Percentiles rank a stretch among this genome's conserved stretches.
These are phyloP conservation scores for Lactarius deliciosus DNA, from an alignment of 768 basidiomycete species.

Conservation along the genomic window DNA sequence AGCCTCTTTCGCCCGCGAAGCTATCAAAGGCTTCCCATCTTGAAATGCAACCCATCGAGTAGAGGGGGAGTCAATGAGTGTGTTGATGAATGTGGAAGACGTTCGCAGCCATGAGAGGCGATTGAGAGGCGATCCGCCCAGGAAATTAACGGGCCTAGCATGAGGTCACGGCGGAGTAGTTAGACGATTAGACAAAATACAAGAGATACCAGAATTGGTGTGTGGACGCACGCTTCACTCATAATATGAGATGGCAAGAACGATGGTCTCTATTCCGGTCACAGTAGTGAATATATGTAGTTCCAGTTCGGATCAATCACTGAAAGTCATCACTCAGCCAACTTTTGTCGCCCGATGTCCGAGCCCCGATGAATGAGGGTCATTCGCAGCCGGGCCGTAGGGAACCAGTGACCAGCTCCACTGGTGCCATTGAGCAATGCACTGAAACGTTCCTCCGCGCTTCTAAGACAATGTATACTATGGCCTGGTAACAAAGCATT, in stretches of 20 bases:
- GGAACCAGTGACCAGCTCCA: slow-evolving; percentile 7
- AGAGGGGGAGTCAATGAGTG: slow-evolving; percentile 55
- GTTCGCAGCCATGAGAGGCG: slow-evolving; percentile 79
- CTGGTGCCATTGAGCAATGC: neutral
- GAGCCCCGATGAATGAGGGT: slow-evolving; percentile 3
- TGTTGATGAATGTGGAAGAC: slow-evolving; percentile 73
- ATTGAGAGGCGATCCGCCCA: slow-evolving; percentile 69
- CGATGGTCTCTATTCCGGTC: neutral
- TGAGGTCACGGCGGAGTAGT: slow-evolving; percentile 17
- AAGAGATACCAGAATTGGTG: slow-evolving; percentile 15
- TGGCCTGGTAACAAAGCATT: neutral
- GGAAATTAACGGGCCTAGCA: slow-evolving; percentile 48
- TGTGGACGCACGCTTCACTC: slow-evolving; percentile 26
- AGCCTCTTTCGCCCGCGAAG: slow-evolving; percentile 37
- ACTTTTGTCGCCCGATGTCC: neutral
- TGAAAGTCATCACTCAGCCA: slow-evolving; percentile 10
- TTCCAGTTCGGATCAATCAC: neutral
- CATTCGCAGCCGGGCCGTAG: slow-evolving; percentile 16
- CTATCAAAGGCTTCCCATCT: slow-evolving; percentile 63
- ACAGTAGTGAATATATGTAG: neutral
- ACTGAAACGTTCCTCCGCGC: slow-evolving; percentile 5
- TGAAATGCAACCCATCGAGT: slow-evolving; percentile 82
- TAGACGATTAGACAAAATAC: slow-evolving; percentile 14
- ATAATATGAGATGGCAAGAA: slow-evolving; percentile 18
- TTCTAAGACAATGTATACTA: slow-evolving; percentile 13